Evolutionary conservation across 345 rosid genomes (phyloP).

Genomic region (Turnera subulata): DNA sequence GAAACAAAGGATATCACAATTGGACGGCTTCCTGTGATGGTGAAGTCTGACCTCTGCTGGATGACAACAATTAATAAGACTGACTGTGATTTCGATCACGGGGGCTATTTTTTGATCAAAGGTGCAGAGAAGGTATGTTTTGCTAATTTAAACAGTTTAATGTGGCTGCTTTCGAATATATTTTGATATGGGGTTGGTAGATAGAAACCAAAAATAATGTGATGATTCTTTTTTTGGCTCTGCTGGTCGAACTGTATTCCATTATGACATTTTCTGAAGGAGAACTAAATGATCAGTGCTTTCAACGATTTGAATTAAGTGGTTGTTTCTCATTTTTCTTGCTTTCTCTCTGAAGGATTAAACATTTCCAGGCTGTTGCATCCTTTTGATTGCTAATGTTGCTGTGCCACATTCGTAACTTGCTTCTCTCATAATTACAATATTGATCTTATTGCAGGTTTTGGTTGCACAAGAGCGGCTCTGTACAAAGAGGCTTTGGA

Average conservation of each 20-base stretch:
- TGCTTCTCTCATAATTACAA: neutral
- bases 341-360: neutral
- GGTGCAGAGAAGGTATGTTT: constrained; percentile 86
- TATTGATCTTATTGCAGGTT: constrained; percentile 32
- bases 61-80: constrained; percentile 45
- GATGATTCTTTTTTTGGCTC: too few relatives aligned
- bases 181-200: neutral
- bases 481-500: constrained; percentile 76
- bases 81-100: constrained; percentile 89
- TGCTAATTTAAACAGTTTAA: neutral
- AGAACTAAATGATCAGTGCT: too few relatives aligned
- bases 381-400: neutral
- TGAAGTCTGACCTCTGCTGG: constrained; percentile 75
- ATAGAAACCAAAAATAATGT: too few relatives aligned
- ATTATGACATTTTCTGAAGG: too few relatives aligned
- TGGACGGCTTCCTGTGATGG: constrained; percentile 92
- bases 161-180: neutral
- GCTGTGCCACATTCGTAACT: neutral
- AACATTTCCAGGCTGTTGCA: neutral
- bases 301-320: too few relatives aligned
- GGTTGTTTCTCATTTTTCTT: too few relatives aligned
- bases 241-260: too few relatives aligned
- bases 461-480: constrained; percentile 88
- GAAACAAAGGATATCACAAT: constrained; percentile 48
- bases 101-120: constrained; percentile 83